Evolutionary conservation across 2,329 filamentous ascomycete species (phyloP), one percentile per base, ranked within the genome.

Genomic region (Xylariomycetidae sp.): DNA sequence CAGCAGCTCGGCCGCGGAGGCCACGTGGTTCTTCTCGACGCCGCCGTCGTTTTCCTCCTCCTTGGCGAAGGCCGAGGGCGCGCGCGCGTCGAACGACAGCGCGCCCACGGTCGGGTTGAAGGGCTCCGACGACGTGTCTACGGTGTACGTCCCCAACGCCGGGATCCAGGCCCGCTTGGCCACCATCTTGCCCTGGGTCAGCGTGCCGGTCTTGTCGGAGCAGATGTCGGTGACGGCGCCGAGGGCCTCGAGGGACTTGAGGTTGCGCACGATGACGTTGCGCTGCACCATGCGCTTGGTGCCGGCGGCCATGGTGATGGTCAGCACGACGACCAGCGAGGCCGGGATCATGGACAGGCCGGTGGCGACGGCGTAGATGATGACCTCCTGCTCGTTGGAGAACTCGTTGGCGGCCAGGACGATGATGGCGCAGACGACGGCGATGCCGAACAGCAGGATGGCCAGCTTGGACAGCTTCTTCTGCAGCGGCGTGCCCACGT

Each of bases 401-500:
- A 76, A 78, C 1, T 67, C 47, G 56, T 82, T 84, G 34, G 79
- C 74, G 6, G 66, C 79, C 28, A 83, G 68, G 24, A 84, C 79
- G 46, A 85, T 76, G 44, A 85, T 72, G 7, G 79, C 79, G 40
- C 79, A 81, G 17, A 85, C 48, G 10, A 85, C 72, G 3, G 81
- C 81, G 32, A 82, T 71, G 19, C 65, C 68, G 49, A 85, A 84
- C 2, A 85, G 68, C 3, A 81, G 54, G 13, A 84, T 65, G 15
- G 81, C 81, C 31, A 85, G 68, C 53, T 75, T 74, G 29, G 79
- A 81, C 12, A 85, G 64, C 49, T 81, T 83, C 46, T 72, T 70
- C 54, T 84, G 79, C 13, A 85, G 65, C 3, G 81, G 82, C 9
- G 81, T 85, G 29, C 82, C 81, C 10, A 81, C 71, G 34, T 74